Percentiles rank a stretch among this genome's conserved stretches.
Conservation (phyloP, 2,329 filamentous ascomycete species). For the Neonectria ditissima region DNA sequence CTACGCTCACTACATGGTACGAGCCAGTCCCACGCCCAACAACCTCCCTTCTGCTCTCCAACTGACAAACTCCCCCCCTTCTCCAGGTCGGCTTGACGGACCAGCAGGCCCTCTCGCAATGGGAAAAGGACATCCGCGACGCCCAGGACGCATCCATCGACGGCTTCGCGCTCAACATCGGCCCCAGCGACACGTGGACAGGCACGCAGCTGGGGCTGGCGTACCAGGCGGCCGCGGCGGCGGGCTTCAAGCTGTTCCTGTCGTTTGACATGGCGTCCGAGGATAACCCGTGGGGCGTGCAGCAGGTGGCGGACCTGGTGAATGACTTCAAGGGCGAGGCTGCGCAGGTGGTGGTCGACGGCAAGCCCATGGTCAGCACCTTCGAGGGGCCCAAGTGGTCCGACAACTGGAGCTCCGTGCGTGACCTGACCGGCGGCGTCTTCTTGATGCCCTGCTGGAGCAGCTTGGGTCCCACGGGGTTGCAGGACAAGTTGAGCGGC, state of each 20-base stretch:
- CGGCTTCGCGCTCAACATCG: conserved; percentile 57
- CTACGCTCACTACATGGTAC: conserved; percentile 49
- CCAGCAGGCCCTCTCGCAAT: conserved; percentile 46
- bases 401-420: conserved; percentile 58
- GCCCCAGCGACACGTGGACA: conserved; percentile 49
- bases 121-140: conserved; percentile 49
- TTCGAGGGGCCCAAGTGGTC: conserved; percentile 60
- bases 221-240: conserved; percentile 42
- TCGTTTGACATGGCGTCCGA: conserved; percentile 54
- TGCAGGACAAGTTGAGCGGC: conserved; percentile 36
- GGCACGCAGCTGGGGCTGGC: conserved; percentile 46
- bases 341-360: conserved; percentile 46
- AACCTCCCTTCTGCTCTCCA: not conserved
- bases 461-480: conserved; percentile 34
- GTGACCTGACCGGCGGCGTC: conserved; percentile 47
- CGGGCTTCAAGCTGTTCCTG: conserved; percentile 52
- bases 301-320: conserved; percentile 43
- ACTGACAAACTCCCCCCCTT: not conserved
- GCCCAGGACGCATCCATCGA: conserved; percentile 54
- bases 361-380: conserved; percentile 60
- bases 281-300: conserved; percentile 43
- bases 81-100: conserved; percentile 47
- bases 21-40: not conserved
- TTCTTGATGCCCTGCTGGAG: conserved; percentile 62
- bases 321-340: conserved; percentile 38